Base-by-base conservation (phyloP, 164 flowering plant genomes). In the Dillenia turbinata region DNA sequence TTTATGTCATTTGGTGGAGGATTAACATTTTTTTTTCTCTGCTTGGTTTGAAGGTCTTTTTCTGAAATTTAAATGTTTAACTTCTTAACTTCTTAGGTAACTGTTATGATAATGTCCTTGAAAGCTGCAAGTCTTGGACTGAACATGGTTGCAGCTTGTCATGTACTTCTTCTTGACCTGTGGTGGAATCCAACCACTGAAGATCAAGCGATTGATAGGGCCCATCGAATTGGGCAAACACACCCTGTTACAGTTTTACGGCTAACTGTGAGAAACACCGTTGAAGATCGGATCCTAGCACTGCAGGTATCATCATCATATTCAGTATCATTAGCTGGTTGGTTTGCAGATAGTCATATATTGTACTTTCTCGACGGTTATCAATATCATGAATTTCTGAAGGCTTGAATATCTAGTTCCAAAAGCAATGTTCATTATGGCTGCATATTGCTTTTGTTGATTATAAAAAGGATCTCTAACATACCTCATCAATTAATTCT, bases 151-250 rank as follows among this genome's bases (percentile, higher is more conserved):
- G 96, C 90, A 44, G 98, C 98, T 56, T 85, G 89, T 67, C 92
- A 82, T 77, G 98, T 92, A 63, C 72, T 92, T 55, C 80, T 92
- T 51, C 71, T 92, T 69, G 98, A 92, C 61, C 87, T 88, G 0
- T 92, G 98, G 98, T 92, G 98, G 96, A 92, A 92, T 56, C 98
- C 98, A 22, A 90, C 98, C 3, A 92, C 98, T 60, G 98, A 92
- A 73, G 98, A 92, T 71, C 98, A 92, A 71, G 96, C 98, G 45
- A 77, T 92, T 60, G 98, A 90, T 67, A 81, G 96, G 77, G 96
- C 98, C 7, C 98, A 92, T 77, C 85, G 98, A 40, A 92, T 92
- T 54, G 98, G 98, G 47, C 98, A 92, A 78, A 90, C 91, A 60
- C 92, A 96, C 56, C 96, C 93, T 56, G 98, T 92, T 62, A 78